Evolutionary conservation across 805 yeast genomes (phyloP), one percentile per base, ranked within the genome.

Genomic region (Dipodascus geniculatus): DNA sequence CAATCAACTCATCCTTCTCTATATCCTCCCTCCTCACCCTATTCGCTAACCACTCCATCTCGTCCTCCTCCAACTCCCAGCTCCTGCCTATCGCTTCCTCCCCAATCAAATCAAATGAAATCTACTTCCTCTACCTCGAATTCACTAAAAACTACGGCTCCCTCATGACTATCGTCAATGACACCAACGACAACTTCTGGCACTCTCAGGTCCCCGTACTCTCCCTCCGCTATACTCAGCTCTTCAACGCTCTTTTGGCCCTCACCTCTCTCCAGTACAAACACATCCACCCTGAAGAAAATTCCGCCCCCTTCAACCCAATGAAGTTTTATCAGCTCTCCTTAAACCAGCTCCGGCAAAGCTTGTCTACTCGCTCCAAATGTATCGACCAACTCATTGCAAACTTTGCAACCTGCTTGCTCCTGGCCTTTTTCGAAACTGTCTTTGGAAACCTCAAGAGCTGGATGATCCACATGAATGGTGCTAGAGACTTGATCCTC

Each of bases 381-480:
- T 14, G 6, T 6, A 11, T 38, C 6, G 49, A 47, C n/a, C 23
- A 47, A 11, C 20, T 38, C 14, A 35, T 52, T 31, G 49, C 55
- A 19, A 48, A 51, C 0, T 44, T 48, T 1, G 55, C 55, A 19
- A 50, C 55, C 1, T 50, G 53, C 23, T n/a, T 53, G 44, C 42
- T 53, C 35, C 49, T 53, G n/a, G 53, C 55, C 3, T 53, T 53
- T 22, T 53, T 42, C 16, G 55, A 53, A 16, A 53, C 55, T 3
- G 47, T 50, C 14, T 42, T 48, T 16, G 55, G 55, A 17, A 51
- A 53, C 24, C 38, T 53, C 22, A 51, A 53, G 17, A 53, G 49
- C 49, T 53, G 55, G 55, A 48, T 42, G 23, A 20, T 48, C 22
- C 55, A 53, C 50, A 53, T 51, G 55, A 49, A 38, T 9, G 55